phyloP scores from a whole-genome alignment of 2,329 filamentous ascomycete genomes.

The Mariannaea sp. region DNA sequence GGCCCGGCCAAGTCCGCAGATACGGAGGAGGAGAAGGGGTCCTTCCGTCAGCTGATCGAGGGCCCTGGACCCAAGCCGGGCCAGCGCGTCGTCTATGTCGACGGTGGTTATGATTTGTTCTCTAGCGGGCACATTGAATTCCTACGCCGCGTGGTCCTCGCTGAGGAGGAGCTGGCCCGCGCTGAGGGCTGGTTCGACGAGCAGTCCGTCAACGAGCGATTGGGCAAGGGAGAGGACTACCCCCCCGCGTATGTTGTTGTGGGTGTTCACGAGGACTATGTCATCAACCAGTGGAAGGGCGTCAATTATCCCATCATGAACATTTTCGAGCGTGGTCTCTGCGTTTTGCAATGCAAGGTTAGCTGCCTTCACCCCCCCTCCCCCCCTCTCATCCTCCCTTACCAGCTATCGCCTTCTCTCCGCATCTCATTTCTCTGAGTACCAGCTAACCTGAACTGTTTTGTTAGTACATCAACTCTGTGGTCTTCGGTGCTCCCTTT shows the following conservation, averaged over 20 bases:
- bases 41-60: constrained; percentile 69
- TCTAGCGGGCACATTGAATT: constrained; percentile 98
- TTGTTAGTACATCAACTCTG: constrained; percentile 77
- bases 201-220: constrained; percentile 65
- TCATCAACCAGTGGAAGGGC: constrained; percentile 96
- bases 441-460: too few relatives aligned
- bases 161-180: constrained; percentile 72
- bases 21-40: constrained; percentile 63
- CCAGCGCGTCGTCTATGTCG: constrained; percentile 90
- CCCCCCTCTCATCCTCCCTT: too few relatives aligned
- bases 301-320: constrained; percentile 99
- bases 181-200: constrained; percentile 75
- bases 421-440: constrained; percentile 14
- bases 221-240: constrained; percentile 74
- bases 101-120: constrained; percentile 96
- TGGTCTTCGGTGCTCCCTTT: constrained; percentile 90
- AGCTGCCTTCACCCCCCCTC: too few relatives aligned
- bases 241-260: constrained; percentile 85
- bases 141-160: constrained; percentile 73
- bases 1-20: constrained; percentile 51
- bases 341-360: constrained; percentile 92
- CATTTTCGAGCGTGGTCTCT: constrained; percentile 93
- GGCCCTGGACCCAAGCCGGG: constrained; percentile 75
- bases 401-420: not conserved
- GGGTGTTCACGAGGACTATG: constrained; percentile 90